Evolutionary conservation across 192 early-diverging fungal genomes (phyloP).

Genomic region (Geranomyces michiganensis): DNA sequence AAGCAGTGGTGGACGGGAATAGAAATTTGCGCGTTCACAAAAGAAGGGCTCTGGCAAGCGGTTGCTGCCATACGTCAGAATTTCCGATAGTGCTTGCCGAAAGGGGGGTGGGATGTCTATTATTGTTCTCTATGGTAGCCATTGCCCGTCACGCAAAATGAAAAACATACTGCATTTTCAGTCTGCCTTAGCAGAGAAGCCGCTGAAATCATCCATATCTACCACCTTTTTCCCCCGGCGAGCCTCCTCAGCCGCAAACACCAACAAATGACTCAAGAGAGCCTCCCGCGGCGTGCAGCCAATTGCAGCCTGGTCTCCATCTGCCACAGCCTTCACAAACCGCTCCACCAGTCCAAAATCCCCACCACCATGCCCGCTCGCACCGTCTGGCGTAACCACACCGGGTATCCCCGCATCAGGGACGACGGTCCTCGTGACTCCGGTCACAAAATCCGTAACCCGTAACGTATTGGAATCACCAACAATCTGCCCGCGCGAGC

Average conservation of each 20-base stretch:
- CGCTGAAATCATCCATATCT: conserved; percentile 26
- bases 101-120: no score
- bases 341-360: conserved; percentile 47
- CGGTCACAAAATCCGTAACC: conserved; percentile 51
- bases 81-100: no score
- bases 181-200: no score
- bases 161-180: no score
- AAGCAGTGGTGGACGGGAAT: no score
- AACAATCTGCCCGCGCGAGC: conserved; percentile 56
- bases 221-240: conserved; percentile 43
- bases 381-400: conserved; percentile 8
- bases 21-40: no score
- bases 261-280: conserved; percentile 43
- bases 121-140: no score
- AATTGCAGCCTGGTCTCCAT: conserved; percentile 28
- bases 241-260: conserved; percentile 57
- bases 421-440: conserved; percentile 33
- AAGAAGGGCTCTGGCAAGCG: no score
- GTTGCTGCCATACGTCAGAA: no score
- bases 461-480: conserved; percentile 54
- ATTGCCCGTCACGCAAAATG: no score
- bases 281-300: conserved; percentile 46
- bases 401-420: conserved; percentile 21
- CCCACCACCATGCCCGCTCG: conserved; percentile 52
- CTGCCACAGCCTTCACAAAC: conserved; percentile 43